Evolutionary conservation across 2,329 filamentous ascomycete species (phyloP).

Genomic region (Leptographium wingfieldii): DNA sequence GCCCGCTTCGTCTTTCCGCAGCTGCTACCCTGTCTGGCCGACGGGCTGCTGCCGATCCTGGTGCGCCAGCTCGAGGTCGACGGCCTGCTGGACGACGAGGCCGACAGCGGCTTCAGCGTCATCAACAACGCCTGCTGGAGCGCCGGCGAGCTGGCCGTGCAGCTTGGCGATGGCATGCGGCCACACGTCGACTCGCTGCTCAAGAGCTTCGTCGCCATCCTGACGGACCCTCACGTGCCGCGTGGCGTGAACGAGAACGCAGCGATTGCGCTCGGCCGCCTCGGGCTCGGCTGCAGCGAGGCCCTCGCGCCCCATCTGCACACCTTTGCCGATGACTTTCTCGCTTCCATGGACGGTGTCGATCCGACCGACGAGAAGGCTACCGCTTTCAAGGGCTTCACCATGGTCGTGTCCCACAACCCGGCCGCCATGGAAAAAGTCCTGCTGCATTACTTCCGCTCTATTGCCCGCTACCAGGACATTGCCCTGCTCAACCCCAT

Average conservation of each 20-base stretch:
- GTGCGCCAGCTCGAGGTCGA: conserved; percentile 80
- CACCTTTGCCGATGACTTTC: conserved; percentile 70
- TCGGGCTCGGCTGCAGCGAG: conserved; percentile 69
- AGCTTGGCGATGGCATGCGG: conserved; percentile 60
- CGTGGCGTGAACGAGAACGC: conserved; percentile 86
- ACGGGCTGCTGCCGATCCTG: conserved; percentile 65
- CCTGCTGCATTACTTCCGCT: conserved; percentile 66
- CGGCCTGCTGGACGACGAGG: conserved; percentile 61
- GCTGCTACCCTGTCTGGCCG: conserved; percentile 55
- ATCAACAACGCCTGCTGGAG: conserved; percentile 99
- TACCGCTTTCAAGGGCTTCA: conserved; percentile 84
- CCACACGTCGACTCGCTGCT: conserved; percentile 69
- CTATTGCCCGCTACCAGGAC: conserved; percentile 68
- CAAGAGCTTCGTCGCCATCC: conserved; percentile 64
- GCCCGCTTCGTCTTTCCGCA: conserved; percentile 83
- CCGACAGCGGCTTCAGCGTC: conserved; percentile 77
- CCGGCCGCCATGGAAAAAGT: conserved; percentile 85
- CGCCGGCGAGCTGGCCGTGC: conserved; percentile 79
- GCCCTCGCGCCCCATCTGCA: conserved; percentile 66
- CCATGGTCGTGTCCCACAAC: conserved; percentile 70
- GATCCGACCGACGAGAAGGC: conserved; percentile 89
- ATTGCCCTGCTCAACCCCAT: conserved; percentile 46
- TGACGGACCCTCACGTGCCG: conserved; percentile 74
- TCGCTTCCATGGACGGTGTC: conserved; percentile 70
- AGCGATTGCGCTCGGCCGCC: conserved; percentile 77